These are phyloP conservation scores for Plasmodium falciparum DNA, from an alignment of 169 alveolate genomes.

Conservation along the genomic window DNA sequence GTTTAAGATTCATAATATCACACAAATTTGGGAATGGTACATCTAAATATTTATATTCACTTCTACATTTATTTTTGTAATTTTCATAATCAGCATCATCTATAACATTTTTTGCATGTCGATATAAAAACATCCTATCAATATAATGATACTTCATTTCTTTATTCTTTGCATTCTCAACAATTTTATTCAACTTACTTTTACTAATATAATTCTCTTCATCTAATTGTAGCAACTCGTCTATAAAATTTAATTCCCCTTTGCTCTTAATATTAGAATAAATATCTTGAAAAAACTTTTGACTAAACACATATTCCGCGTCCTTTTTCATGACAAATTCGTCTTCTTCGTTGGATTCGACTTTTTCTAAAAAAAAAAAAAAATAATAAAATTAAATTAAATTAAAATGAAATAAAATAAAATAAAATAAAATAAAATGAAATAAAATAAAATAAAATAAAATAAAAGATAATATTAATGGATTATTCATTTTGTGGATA, in stretches of 20 bases:
- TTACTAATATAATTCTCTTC: slow-evolving; percentile 53
- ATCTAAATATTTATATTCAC: slow-evolving; percentile 41
- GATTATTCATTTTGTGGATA: no score
- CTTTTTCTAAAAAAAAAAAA: slow-evolving; percentile 6
- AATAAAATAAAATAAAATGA: no score
- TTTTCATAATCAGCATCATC: slow-evolving; percentile 60
- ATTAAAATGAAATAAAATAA: no score
- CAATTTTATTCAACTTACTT: slow-evolving; percentile 44
- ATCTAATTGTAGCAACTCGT: slow-evolving; percentile 36
- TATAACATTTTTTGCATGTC: slow-evolving; percentile 72
- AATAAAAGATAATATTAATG: no score
- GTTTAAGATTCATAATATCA: slow-evolving; percentile 48
- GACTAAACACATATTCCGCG: slow-evolving; percentile 61
- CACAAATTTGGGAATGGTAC: slow-evolving; percentile 58
- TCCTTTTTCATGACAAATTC: slow-evolving; percentile 46
- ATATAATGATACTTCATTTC: slow-evolving; percentile 71
- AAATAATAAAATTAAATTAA: no score
- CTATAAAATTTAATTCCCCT: slow-evolving; percentile 69
- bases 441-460: no score
- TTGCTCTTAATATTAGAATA: slow-evolving; percentile 49
- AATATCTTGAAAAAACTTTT: slow-evolving; percentile 32
- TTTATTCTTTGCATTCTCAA: slow-evolving; percentile 67
- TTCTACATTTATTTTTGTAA: slow-evolving; percentile 41
- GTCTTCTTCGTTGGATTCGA: slow-evolving; percentile 48
- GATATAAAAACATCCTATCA: slow-evolving; percentile 56